Base-by-base conservation (phyloP, 306 rosid species). In the Lagenaria siceraria region DNA sequence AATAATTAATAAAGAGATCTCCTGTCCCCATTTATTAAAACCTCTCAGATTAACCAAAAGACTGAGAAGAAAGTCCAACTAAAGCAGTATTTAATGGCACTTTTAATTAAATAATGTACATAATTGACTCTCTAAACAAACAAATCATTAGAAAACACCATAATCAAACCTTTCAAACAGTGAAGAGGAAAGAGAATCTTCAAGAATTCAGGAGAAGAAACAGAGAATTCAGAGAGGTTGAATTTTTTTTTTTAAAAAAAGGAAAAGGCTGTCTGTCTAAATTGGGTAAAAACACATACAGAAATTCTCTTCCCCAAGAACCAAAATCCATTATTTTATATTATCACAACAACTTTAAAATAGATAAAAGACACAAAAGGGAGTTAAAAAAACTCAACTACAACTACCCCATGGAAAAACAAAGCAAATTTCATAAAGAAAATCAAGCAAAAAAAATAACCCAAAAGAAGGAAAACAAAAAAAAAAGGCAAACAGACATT, bases 131-230 rank as follows among this genome's bases (percentile, higher is more conserved):
- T 49, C 10, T 29, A 49, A 73, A 73, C 56, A 51, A 72, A 19
- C 46, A 73, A 73, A 73, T 73, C n/a, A 29, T 73, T 51, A 73
- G 22, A 71, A 48, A 71, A 71, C 59, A 17, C 38, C 77, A 27
- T 10, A 73, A 51, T 29, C 77, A 19, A 19, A 19, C 36, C 54
- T 75, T 70, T 78, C 63, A 62, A 63, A 59, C 54, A 49, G n/a
- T 48, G 31, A 14, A n/a, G 59, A 54, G 40, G 55, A 55, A 61
- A 69, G 25, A 35, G 56, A 80, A 43, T 35, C 46, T 63, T 46
- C 7, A 68, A 25, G 33, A 46, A 33, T 65, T 51, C 76, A 49
- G 19, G 8, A 78, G 48, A 66, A 22, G 36, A 65, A 38, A 43
- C 83, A 68, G 19, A 70, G 52, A 22, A 53, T 25, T 14, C 53